phyloP scores from a whole-genome alignment of 2,329 filamentous ascomycete species.

The Trichoderma aggressivum region DNA sequence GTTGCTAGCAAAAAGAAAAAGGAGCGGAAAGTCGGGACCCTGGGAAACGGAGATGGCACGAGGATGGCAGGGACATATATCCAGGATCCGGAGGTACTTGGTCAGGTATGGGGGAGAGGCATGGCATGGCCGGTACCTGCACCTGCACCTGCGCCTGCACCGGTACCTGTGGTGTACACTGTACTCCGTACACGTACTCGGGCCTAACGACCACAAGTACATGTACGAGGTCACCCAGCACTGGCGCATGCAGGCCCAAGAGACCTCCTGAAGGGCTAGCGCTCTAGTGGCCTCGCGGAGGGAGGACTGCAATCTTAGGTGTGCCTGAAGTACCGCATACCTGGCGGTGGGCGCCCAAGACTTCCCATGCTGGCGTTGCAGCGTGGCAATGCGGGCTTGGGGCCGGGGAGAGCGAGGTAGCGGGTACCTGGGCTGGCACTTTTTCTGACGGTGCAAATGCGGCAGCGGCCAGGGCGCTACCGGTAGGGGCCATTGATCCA shows the following conservation, averaged over 20 bases:
- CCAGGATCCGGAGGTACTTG: constrained; percentile 9
- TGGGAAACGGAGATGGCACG: constrained; percentile 20
- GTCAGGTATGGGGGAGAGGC: constrained; percentile 4
- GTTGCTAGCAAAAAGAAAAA: constrained; percentile 18
- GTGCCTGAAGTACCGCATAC: constrained; percentile 15
- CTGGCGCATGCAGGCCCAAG: constrained; percentile 17
- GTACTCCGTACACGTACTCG: background rate
- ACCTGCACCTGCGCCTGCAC: background rate
- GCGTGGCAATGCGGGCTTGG: constrained; percentile 11
- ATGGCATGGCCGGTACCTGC: background rate
- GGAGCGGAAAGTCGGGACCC: constrained; percentile 17
- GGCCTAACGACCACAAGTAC: background rate
- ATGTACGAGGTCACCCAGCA: constrained; percentile 10
- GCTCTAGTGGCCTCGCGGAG: constrained; percentile 11
- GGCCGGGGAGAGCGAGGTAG: constrained; percentile 12
- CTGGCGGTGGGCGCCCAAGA: constrained; percentile 13
- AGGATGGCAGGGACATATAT: constrained; percentile 21
- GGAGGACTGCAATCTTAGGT: constrained; percentile 18
- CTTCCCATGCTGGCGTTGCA: background rate
- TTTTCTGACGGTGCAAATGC: background rate
- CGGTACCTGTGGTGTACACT: background rate
- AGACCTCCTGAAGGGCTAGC: constrained; percentile 19
- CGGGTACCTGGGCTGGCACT: background rate
- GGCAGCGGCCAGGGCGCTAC: constrained; percentile 8
- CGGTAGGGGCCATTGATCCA: constrained; percentile 2